Conservation (phyloP, 306 rosid genomes). For the Cucurbita maxima region DNA sequence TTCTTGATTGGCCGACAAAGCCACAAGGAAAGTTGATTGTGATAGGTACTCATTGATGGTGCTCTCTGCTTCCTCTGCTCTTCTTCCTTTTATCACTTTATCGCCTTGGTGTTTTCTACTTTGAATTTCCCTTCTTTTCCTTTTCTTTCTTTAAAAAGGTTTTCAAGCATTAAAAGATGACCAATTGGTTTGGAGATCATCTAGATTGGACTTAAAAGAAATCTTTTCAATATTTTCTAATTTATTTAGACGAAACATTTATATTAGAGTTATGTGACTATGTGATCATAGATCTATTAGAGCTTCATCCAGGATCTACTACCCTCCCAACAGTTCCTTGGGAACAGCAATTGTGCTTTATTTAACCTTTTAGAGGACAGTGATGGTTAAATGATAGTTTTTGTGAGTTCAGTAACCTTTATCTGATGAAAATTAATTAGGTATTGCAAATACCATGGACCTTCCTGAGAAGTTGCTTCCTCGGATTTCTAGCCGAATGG, state of each 20-base stretch:
- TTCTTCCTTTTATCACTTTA: neutral
- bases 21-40: conserved; percentile 80
- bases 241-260: neutral
- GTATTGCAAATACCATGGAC: conserved; percentile 98
- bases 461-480: conserved; percentile 98
- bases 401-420: neutral
- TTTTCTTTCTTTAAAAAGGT: neutral
- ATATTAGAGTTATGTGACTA: neutral
- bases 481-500: conserved; percentile 97
- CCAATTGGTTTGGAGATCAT: neutral
- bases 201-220: neutral
- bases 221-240: neutral
- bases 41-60: conserved; percentile 34
- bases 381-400: neutral
- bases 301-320: neutral
- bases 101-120: neutral
- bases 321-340: neutral
- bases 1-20: conserved; percentile 97
- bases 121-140: neutral
- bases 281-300: neutral
- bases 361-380: neutral
- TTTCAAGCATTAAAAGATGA: neutral
- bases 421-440: conserved; percentile 19
- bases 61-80: neutral
- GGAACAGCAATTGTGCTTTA: neutral